phyloP scores from a whole-genome alignment of 495 filamentous ascomycete genomes.

The Penicillium silybi region DNA sequence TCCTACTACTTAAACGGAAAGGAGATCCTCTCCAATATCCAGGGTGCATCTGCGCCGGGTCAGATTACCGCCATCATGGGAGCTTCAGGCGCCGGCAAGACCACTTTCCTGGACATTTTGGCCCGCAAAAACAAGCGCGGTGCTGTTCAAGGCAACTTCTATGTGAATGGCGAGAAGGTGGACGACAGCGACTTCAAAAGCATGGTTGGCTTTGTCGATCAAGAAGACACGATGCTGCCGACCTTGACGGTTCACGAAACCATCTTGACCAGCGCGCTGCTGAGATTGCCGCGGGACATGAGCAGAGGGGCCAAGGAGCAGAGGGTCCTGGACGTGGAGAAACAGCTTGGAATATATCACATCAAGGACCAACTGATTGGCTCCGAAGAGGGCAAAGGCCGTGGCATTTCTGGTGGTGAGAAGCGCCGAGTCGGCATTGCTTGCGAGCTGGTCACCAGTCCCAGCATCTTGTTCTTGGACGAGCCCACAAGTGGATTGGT shows the following conservation, averaged over 20 bases:
- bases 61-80: constrained; percentile 98
- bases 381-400: constrained; percentile 92
- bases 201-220: constrained; percentile 94
- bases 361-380: constrained; percentile 94
- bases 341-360: constrained; percentile 85
- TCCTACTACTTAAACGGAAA: constrained; percentile 84
- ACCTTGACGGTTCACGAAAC: constrained; percentile 98
- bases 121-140: constrained; percentile 97
- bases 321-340: constrained; percentile 86
- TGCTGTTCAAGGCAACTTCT: constrained; percentile 73
- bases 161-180: constrained; percentile 89
- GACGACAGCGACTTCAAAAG: constrained; percentile 80
- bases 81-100: constrained; percentile 95
- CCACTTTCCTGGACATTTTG: constrained; percentile 93
- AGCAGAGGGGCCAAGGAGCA: constrained; percentile 78
- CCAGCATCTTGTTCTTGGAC: constrained; percentile 94
- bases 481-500: constrained; percentile 89
- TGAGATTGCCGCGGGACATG: constrained; percentile 90
- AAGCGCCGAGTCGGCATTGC: constrained; percentile 95
- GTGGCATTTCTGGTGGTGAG: constrained; percentile 95
- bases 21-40: constrained; percentile 75
- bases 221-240: constrained; percentile 96
- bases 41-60: constrained; percentile 80
- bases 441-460: constrained; percentile 95
- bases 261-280: constrained; percentile 87